Conservation (phyloP, 192 early-diverging fungal genomes). For the Coemansia sp. region DNA sequence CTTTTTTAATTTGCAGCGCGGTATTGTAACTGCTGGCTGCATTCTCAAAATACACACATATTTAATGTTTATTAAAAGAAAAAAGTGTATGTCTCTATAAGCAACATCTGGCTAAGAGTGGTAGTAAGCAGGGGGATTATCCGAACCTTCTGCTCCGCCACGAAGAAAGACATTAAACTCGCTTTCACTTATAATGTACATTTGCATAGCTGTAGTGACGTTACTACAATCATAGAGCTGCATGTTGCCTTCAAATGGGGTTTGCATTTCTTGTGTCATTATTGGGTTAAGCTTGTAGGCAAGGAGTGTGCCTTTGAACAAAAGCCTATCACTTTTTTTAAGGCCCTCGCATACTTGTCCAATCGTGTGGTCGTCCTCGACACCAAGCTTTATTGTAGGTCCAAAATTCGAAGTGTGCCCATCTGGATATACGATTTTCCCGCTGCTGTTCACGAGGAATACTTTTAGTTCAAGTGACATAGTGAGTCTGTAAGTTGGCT, state of each 20-base stretch:
- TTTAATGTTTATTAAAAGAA: neutral
- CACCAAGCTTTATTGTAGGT: neutral
- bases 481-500: neutral
- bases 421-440: neutral
- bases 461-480: neutral
- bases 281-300: neutral
- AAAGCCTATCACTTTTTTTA: neutral
- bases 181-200: neutral
- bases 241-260: neutral
- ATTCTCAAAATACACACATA: neutral
- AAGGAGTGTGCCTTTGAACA: neutral
- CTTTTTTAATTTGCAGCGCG: too few relatives aligned
- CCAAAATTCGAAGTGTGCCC: neutral
- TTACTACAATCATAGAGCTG: neutral
- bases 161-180: neutral
- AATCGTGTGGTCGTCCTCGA: neutral
- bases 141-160: too few relatives aligned
- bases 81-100: neutral
- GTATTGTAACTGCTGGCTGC: neutral
- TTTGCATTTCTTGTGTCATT: neutral
- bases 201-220: neutral
- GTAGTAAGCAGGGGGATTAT: neutral
- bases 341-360: neutral
- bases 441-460: neutral
- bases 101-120: neutral